Evolutionary conservation across 371 early-diverging fungal species (phyloP).

Genomic region (Syncephalastrum contaminatum): DNA sequence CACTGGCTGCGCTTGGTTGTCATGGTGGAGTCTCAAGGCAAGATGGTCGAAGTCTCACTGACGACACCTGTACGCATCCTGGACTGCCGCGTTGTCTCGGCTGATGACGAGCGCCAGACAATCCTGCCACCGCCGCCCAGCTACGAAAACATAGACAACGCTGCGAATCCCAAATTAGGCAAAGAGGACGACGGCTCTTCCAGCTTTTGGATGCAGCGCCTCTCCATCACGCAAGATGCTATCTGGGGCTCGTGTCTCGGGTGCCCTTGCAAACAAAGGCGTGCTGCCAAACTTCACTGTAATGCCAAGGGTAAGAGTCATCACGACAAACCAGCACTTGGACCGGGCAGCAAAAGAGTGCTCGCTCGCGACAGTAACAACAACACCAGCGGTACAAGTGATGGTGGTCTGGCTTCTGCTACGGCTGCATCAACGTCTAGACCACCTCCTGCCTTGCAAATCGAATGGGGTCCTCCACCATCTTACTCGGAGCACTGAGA

Average conservation of each 20-base stretch:
- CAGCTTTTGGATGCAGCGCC: conserved; percentile 38
- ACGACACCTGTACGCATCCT: conserved; percentile 35
- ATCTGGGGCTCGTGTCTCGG: conserved; percentile 33
- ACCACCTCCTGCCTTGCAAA: conserved; percentile 11
- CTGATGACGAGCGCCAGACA: conserved; percentile 64
- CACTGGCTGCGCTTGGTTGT: conserved; percentile 35
- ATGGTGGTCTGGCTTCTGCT: neutral
- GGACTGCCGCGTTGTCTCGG: conserved; percentile 41
- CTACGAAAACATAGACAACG: conserved; percentile 62
- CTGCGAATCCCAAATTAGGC: neutral
- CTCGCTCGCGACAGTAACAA: conserved; percentile 6
- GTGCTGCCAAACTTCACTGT: no score
- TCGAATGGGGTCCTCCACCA: conserved; percentile 24
- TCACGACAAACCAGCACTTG: conserved; percentile 11
- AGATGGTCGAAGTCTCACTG: conserved; percentile 23
- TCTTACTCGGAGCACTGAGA: conserved; percentile 12
- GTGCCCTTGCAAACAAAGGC: conserved; percentile 29
- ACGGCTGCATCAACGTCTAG: neutral
- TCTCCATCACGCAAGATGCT: conserved; percentile 26
- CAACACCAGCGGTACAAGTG: neutral
- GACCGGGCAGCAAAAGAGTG: neutral
- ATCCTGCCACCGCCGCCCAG: conserved; percentile 84
- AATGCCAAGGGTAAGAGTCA: neutral
- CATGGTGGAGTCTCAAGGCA: conserved; percentile 21
- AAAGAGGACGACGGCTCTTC: neutral